These are phyloP conservation scores for Opeltia flavorubescens DNA, from an alignment of 495 filamentous ascomycete genomes.

Conservation along the genomic window DNA sequence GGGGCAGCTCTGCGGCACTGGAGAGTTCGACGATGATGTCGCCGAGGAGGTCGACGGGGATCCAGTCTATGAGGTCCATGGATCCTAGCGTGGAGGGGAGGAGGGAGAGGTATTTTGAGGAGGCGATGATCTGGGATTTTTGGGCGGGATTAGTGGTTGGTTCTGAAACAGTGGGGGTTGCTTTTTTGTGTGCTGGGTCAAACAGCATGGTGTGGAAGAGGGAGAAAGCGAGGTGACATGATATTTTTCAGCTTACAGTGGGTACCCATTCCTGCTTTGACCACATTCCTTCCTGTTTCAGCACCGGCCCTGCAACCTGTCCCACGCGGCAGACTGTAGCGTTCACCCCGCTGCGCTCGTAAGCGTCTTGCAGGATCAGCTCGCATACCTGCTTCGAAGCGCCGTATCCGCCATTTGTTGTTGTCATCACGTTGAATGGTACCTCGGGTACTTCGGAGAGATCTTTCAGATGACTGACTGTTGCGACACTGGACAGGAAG, in stretches of 20 bases:
- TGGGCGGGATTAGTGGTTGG: too few species aligned
- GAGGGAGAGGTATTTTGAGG: conserved; percentile 24
- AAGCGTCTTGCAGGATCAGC: conserved; percentile 29
- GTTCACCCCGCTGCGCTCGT: conserved; percentile 21
- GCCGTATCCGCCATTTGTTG: conserved; percentile 10
- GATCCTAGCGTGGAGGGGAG: conserved; percentile 24
- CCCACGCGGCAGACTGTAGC: conserved; percentile 39
- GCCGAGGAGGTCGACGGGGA: conserved; percentile 30
- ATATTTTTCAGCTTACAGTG: too few species aligned
- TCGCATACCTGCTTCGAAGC: conserved; percentile 13
- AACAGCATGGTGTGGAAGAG: too few species aligned
- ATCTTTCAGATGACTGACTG: background rate
- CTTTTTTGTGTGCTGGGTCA: too few species aligned
- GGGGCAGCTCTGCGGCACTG: background rate
- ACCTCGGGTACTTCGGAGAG: conserved; percentile 8
- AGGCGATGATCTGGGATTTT: too few species aligned
- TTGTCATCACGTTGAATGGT: background rate
- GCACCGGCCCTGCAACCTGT: conserved; percentile 40
- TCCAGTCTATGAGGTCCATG: conserved; percentile 37
- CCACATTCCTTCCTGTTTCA: conserved; percentile 29
- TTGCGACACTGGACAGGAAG: conserved; percentile 5
- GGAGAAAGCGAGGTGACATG: too few species aligned
- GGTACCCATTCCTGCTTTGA: conserved; percentile 42
- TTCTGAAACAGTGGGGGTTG: too few species aligned
- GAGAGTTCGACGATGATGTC: conserved; percentile 20